phyloP scores from a whole-genome alignment of 768 basidiomycete species.

The Russula vinacea region DNA sequence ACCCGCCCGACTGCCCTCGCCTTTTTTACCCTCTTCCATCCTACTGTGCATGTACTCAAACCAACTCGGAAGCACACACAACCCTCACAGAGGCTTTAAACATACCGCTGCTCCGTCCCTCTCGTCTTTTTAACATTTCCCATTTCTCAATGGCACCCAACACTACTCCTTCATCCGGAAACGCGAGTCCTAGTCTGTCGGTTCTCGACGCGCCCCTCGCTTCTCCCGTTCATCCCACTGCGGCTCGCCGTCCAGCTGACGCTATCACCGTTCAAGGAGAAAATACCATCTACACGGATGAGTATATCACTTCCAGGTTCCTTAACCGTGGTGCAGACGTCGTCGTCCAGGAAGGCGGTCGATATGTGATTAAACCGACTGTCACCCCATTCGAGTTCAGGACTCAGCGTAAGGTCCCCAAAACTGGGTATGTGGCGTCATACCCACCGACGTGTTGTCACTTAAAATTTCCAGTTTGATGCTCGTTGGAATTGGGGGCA shows the following conservation, averaged over 20 bases:
- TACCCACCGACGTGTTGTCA: slow-evolving; percentile 13
- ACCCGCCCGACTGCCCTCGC: background rate
- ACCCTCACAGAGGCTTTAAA: slow-evolving; percentile 81
- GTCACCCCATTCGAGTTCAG: slow-evolving; percentile 85
- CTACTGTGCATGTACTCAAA: slow-evolving; percentile 86
- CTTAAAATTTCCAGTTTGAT: slow-evolving; percentile 59
- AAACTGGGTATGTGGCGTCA: slow-evolving; percentile 68
- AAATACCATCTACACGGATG: slow-evolving; percentile 76
- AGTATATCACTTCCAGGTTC: slow-evolving; percentile 80
- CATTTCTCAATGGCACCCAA: slow-evolving; percentile 48
- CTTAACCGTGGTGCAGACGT: slow-evolving; percentile 75
- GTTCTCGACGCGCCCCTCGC: slow-evolving; percentile 66
- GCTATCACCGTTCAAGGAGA: slow-evolving; percentile 78
- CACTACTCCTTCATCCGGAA: slow-evolving; percentile 53
- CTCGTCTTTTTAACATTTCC: slow-evolving; percentile 34
- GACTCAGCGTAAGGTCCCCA: slow-evolving; percentile 79
- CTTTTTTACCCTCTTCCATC: background rate
- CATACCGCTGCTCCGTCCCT: slow-evolving; percentile 75
- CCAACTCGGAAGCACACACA: slow-evolving; percentile 86
- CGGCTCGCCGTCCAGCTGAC: slow-evolving; percentile 66
- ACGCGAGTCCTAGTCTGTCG: slow-evolving; percentile 56
- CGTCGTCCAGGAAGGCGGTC: slow-evolving; percentile 59
- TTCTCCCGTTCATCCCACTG: slow-evolving; percentile 78
- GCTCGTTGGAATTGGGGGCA: slow-evolving; percentile 96
- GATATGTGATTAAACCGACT: slow-evolving; percentile 75